phyloP scores from a whole-genome alignment of 148 eudicot genomes.

The Beta vulgaris region DNA sequence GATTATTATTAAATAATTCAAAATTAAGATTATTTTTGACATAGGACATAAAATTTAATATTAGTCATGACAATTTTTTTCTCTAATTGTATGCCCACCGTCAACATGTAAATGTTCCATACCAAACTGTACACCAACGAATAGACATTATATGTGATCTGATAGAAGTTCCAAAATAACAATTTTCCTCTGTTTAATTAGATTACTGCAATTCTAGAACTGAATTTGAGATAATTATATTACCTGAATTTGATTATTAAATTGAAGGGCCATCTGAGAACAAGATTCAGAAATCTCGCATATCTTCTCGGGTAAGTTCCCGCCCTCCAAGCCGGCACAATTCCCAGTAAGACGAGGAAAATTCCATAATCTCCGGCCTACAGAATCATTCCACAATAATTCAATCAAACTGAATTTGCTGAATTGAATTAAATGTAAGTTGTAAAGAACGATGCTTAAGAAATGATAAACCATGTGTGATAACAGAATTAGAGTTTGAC shows the following conservation, averaged over 20 bases:
- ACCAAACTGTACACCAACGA: too few relatives aligned
- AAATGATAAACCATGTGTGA: too few relatives aligned
- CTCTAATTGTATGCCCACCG: too few relatives aligned
- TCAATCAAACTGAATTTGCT: background rate
- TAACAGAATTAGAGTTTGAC: slow-evolving; percentile 12
- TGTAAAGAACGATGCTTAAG: too few relatives aligned
- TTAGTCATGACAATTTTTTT: too few relatives aligned
- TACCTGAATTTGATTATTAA: slow-evolving; percentile 67
- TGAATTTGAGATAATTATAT: too few relatives aligned
- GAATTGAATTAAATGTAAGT: too few relatives aligned
- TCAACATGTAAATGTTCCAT: too few relatives aligned
- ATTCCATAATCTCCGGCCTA: slow-evolving; percentile 70
- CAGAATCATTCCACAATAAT: background rate
- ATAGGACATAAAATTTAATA: too few relatives aligned
- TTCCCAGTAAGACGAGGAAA: slow-evolving; percentile 48
- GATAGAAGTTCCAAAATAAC: background rate
- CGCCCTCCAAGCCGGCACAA: slow-evolving; percentile 38
- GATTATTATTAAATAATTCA: too few relatives aligned
- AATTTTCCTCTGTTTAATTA: background rate
- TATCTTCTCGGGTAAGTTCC: slow-evolving; percentile 55
- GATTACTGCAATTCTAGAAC: background rate
- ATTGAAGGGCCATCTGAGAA: slow-evolving; percentile 78
- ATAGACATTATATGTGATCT: too few relatives aligned
- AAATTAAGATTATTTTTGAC: too few relatives aligned
- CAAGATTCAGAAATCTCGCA: slow-evolving; percentile 77